Evolutionary conservation across 208 protist genomes (phyloP).

Genomic region (Trypanosoma platydactyli): DNA sequence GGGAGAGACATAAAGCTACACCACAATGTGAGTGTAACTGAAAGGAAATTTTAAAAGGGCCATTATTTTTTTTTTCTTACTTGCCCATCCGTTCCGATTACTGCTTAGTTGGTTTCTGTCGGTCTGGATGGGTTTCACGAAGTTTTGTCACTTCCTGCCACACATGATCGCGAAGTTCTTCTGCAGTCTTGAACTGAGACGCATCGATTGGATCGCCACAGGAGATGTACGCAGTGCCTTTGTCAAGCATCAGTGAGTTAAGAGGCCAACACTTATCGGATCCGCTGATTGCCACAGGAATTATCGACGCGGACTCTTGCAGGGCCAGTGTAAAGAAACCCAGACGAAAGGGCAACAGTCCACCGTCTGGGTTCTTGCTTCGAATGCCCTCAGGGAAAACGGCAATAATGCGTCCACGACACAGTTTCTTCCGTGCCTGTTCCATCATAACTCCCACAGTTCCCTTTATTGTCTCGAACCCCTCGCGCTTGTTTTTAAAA

Average conservation of each 20-base stretch:
- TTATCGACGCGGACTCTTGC: slow-evolving; percentile 75
- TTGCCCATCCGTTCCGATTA: slow-evolving; percentile 7
- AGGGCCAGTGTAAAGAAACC: slow-evolving; percentile 83
- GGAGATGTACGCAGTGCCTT: slow-evolving; percentile 60
- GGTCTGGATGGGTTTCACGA: slow-evolving; percentile 73
- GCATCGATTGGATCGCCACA: slow-evolving; percentile 75
- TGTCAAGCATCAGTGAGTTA: slow-evolving; percentile 50
- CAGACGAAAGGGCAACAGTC: slow-evolving; percentile 68
- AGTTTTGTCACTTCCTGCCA: slow-evolving; percentile 62
- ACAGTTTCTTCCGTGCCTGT: slow-evolving; percentile 54
- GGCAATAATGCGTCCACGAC: slow-evolving; percentile 75
- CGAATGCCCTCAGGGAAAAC: slow-evolving; percentile 86
- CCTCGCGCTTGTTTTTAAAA: slow-evolving; percentile 72
- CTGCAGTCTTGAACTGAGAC: slow-evolving; percentile 51
- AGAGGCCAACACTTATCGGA: slow-evolving; percentile 76
- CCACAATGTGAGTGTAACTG: too few relatives aligned
- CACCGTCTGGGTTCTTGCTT: slow-evolving; percentile 63
- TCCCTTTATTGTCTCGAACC: slow-evolving; percentile 81
- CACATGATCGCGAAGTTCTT: slow-evolving; percentile 67
- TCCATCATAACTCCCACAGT: slow-evolving; percentile 83
- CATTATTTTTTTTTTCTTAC: background rate
- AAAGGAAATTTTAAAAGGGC: background rate
- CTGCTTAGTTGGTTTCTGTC: slow-evolving; percentile 34
- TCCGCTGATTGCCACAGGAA: slow-evolving; percentile 80
- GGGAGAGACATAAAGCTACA: too few relatives aligned